Evolutionary conservation across 345 rosid species (phyloP).

Genomic region (Gynandropsis gynandra): DNA sequence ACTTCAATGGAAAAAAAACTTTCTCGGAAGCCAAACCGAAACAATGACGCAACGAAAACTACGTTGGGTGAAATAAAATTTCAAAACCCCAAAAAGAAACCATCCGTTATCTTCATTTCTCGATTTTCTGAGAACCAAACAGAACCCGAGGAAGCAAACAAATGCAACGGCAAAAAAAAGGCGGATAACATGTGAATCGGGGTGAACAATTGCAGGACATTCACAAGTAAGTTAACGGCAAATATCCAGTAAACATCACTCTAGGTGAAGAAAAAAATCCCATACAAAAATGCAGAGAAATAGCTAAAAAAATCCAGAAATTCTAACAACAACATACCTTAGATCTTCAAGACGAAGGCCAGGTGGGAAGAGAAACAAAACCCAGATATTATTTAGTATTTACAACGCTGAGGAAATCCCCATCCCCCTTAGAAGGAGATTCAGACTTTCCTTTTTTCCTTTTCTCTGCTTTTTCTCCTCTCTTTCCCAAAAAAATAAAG

Average conservation of each 20-base stretch:
- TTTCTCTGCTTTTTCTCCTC: slow-evolving; percentile 15
- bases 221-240: background rate
- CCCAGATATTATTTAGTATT: slow-evolving; percentile 11
- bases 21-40: slow-evolving; percentile 21
- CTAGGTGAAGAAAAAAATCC: slow-evolving; percentile 2
- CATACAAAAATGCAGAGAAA: no score
- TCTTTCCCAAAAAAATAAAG: background rate
- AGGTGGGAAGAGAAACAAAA: background rate
- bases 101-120: background rate
- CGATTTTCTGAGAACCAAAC: slow-evolving; percentile 27
- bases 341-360: slow-evolving; percentile 1
- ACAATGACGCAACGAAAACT: background rate
- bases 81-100: background rate
- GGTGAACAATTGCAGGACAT: slow-evolving; percentile 3
- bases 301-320: no score
- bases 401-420: background rate
- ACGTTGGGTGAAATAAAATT: background rate
- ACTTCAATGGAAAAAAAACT: slow-evolving; percentile 19
- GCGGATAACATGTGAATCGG: slow-evolving; percentile 14
- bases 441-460: slow-evolving; percentile 4
- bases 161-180: background rate
- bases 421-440: background rate
- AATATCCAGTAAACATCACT: slow-evolving; percentile 4
- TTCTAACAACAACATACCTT: slow-evolving; percentile 12
- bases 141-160: slow-evolving; percentile 26